A percentile compares a stretch with the other conserved stretches of the same genome.
These are phyloP conservation scores for Aureobasidium sp. DNA, from an alignment of 2,329 filamentous ascomycete genomes.

Conservation along the genomic window DNA sequence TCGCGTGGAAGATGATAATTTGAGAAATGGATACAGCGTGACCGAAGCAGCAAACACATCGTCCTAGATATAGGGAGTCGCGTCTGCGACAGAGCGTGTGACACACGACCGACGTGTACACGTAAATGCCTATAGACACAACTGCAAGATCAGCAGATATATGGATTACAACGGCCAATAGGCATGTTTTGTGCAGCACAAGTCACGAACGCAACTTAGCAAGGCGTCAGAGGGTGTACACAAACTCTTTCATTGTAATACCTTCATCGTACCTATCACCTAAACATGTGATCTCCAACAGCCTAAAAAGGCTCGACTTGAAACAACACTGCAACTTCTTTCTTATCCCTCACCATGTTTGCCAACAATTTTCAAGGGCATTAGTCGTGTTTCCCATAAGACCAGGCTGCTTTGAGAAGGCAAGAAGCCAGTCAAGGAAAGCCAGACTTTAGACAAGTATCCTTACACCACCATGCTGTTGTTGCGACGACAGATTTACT, in stretches of 20 bases:
- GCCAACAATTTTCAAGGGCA: not conserved
- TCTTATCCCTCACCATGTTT: not conserved
- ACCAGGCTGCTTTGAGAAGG: not conserved
- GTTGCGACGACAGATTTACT: conserved; percentile 18
- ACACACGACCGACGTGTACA: not conserved
- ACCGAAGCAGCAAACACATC: not conserved
- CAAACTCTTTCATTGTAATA: conserved; percentile 10
- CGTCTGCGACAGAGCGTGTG: not conserved
- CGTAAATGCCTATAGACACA: not conserved
- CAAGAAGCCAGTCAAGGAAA: not conserved
- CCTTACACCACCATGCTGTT: not conserved
- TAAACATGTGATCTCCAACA: not conserved
- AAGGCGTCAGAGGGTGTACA: not conserved
- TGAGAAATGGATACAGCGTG: not conserved
- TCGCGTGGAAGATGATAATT: not conserved
- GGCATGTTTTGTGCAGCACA: not conserved
- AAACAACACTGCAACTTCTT: conserved; percentile 3
- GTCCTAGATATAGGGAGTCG: not conserved
- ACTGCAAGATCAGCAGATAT: not conserved
- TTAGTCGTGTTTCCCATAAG: conserved; percentile 12
- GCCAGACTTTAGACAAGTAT: not conserved
- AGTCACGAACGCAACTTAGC: not conserved
- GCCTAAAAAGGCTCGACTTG: not conserved
- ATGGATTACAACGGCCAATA: not conserved
- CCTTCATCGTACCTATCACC: conserved; percentile 3